These are phyloP conservation scores for Dryadomyces quercus-mongolicae DNA, from an alignment of 2,329 filamentous ascomycete genomes.

Conservation along the genomic window DNA sequence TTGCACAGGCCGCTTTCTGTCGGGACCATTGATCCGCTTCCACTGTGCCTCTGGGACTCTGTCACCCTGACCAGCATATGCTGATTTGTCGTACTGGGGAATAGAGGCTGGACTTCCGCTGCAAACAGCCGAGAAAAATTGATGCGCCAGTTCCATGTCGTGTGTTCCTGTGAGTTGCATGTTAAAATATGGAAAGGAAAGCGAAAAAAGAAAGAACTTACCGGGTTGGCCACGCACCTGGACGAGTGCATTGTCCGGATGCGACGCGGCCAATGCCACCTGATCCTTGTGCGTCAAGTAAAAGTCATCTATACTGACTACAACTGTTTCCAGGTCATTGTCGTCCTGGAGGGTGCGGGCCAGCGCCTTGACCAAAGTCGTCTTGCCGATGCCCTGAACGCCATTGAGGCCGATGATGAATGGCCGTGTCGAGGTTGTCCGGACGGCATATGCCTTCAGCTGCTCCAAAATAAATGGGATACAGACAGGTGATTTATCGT, in stretches of 20 bases:
- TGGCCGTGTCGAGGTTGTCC: slow-evolving; percentile 31
- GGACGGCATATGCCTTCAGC: no score
- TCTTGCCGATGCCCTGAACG: slow-evolving; percentile 86
- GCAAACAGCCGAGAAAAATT: slow-evolving; percentile 49
- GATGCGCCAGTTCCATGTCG: slow-evolving; percentile 52
- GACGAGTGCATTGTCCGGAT: slow-evolving; percentile 63
- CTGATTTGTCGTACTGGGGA: slow-evolving; percentile 76
- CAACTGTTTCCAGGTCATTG: slow-evolving; percentile 44
- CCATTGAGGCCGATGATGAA: slow-evolving; percentile 86
- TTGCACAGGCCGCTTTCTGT: slow-evolving; percentile 31
- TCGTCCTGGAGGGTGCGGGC: slow-evolving; percentile 40
- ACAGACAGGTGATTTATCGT: slow-evolving; percentile 69
- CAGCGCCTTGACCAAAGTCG: slow-evolving; percentile 65
- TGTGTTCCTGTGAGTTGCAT: slow-evolving; percentile 42
- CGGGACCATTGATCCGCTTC: slow-evolving; percentile 33
- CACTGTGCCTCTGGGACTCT: slow-evolving; percentile 51
- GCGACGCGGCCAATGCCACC: slow-evolving; percentile 45
- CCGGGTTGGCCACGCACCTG: slow-evolving; percentile 76
- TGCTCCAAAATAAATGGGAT: slow-evolving; percentile 62
- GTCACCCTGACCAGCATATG: slow-evolving; percentile 64
- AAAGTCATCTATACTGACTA: slow-evolving; percentile 80
- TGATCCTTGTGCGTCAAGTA: slow-evolving; percentile 68
- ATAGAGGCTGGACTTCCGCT: slow-evolving; percentile 40
- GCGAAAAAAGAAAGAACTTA: not conserved
- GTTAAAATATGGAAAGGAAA: no score